phyloP scores from a whole-genome alignment of 2,329 filamentous ascomycete species.

The Ophiocordyceps australis region DNA sequence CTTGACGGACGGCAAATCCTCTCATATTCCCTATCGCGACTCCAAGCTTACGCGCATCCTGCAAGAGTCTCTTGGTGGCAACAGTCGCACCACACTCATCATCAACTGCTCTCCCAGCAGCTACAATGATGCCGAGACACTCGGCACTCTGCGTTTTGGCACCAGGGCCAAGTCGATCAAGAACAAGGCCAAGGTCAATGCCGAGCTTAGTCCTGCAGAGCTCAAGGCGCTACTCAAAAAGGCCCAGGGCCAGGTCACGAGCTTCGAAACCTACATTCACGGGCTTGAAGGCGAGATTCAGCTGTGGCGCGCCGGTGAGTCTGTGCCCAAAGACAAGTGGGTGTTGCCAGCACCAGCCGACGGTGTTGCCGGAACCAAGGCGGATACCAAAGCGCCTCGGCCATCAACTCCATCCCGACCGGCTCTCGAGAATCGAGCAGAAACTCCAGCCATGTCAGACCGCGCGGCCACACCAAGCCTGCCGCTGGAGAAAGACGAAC shows the following conservation, averaged over 20 bases:
- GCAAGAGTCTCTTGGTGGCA: conserved; percentile 93
- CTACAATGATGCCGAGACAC: conserved; percentile 91
- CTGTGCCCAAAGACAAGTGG: conserved; percentile 82
- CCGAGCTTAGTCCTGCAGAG: conserved; percentile 87
- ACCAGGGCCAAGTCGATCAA: conserved; percentile 96
- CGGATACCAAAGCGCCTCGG: conserved; percentile 24
- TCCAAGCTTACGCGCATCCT: conserved; percentile 94
- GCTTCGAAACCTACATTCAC: conserved; percentile 73
- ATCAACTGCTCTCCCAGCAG: conserved; percentile 99
- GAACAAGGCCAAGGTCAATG: conserved; percentile 99
- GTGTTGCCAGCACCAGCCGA: conserved; percentile 44
- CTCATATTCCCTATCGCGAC: conserved; percentile 90
- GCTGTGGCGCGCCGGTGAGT: conserved; percentile 73
- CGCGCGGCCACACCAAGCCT: conserved; percentile 75
- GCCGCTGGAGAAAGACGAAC: conserved; percentile 85
- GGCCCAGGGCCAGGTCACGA: conserved; percentile 74
- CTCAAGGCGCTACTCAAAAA: conserved; percentile 88
- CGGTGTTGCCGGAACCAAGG: conserved; percentile 14
- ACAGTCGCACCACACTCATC: conserved; percentile 93
- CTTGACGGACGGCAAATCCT: conserved; percentile 90
- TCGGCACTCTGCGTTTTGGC: conserved; percentile 85
- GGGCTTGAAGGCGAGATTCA: conserved; percentile 72
- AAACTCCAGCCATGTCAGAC: conserved; percentile 53
- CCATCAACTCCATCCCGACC: conserved; percentile 35
- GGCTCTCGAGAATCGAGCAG: conserved; percentile 37